phyloP scores from a whole-genome alignment of 1,284 basidiomycete species.

The Austropuccinia psidii region DNA sequence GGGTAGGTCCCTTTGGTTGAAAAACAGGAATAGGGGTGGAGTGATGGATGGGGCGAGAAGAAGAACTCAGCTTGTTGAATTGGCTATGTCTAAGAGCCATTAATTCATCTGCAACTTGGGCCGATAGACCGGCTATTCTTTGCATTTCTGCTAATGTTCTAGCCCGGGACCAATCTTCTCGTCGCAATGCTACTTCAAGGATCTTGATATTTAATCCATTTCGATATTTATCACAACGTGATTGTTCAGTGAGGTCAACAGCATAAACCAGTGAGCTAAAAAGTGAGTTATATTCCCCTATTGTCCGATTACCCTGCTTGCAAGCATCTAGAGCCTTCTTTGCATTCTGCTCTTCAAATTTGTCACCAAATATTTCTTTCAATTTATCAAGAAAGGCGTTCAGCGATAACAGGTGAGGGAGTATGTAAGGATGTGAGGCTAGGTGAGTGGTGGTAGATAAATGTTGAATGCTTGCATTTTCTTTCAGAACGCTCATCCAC shows the following conservation, averaged over 20 bases:
- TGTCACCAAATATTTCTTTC: neutral
- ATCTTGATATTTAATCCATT: neutral
- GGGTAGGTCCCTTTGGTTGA: neutral
- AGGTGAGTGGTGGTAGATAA: neutral
- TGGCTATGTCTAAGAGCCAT: neutral
- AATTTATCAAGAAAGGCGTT: too few species aligned
- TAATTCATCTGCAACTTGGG: neutral
- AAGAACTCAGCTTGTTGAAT: neutral
- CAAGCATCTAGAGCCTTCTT: neutral
- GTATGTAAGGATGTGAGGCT: neutral
- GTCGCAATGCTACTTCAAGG: neutral
- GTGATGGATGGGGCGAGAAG: neutral
- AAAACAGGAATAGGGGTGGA: neutral
- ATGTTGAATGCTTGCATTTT: neutral
- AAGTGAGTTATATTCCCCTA: conserved; percentile 10
- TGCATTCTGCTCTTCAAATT: neutral
- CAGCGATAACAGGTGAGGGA: neutral
- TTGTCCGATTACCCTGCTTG: neutral
- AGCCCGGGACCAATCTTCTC: neutral
- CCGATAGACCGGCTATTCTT: neutral
- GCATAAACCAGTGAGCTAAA: conserved; percentile 10
- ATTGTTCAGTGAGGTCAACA: neutral
- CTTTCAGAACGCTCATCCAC: neutral
- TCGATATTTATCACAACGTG: neutral
- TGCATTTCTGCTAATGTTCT: neutral